A percentile compares a stretch with the other conserved stretches of the same genome.
These are phyloP conservation scores for Exophiala sp. DNA, from an alignment of 2,329 filamentous ascomycete genomes.

Conservation along the genomic window DNA sequence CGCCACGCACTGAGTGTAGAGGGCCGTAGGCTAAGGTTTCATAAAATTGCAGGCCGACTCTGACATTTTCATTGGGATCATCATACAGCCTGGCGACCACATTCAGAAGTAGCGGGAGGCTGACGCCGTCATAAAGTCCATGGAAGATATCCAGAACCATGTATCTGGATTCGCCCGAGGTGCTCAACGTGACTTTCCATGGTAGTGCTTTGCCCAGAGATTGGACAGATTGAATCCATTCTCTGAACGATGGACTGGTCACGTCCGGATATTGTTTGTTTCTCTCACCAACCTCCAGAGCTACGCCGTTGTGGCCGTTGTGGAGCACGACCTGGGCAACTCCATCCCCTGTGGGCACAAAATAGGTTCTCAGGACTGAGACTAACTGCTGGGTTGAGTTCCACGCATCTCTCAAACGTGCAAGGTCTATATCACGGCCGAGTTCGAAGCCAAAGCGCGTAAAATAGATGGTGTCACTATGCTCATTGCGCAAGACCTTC, in stretches of 20 bases:
- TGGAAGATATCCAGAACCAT: conserved; percentile 72
- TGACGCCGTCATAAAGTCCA: conserved; percentile 78
- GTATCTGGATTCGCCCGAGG: conserved; percentile 27
- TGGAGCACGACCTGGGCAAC: conserved; percentile 62
- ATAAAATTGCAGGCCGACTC: conserved; percentile 32
- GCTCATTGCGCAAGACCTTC: conserved; percentile 53
- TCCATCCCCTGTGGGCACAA: conserved; percentile 67
- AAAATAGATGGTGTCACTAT: conserved; percentile 61
- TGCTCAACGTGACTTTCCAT: conserved; percentile 34
- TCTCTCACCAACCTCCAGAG: conserved; percentile 36
- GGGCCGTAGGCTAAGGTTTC: conserved; percentile 66
- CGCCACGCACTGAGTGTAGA: conserved; percentile 46
- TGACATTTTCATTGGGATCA: neutral
- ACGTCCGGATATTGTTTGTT: conserved; percentile 34
- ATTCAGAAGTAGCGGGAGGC: conserved; percentile 62
- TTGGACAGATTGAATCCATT: conserved; percentile 53
- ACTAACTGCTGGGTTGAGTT: conserved; percentile 45
- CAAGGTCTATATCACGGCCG: conserved; percentile 39
- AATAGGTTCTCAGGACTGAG: conserved; percentile 65
- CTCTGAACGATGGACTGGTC: conserved; percentile 40
- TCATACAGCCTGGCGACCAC: conserved; percentile 52
- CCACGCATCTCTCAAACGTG: conserved; percentile 55
- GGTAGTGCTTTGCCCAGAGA: conserved; percentile 33
- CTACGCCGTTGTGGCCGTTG: neutral
- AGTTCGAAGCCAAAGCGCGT: conserved; percentile 65